Conservation (phyloP, 2,329 filamentous ascomycete genomes). For the Tolypocladium pustulatum region DNA sequence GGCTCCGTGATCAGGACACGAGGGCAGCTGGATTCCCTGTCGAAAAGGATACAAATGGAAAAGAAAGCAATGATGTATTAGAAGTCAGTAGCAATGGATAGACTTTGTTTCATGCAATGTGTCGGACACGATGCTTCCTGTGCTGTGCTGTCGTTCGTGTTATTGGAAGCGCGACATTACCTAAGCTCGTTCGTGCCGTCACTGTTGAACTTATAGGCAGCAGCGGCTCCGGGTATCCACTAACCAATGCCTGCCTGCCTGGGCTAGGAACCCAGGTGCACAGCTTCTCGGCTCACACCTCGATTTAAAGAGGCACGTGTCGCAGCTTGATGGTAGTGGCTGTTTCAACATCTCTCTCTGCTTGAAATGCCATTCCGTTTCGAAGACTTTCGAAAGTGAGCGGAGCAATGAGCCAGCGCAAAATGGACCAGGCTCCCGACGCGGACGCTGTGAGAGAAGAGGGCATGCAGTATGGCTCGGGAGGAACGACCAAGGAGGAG, state of each 20-base stretch:
- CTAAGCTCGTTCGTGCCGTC: not conserved
- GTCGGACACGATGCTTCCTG: not conserved
- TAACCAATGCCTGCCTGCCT: not conserved
- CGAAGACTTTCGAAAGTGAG: too few species aligned
- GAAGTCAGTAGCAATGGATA: not conserved
- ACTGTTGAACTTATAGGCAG: not conserved
- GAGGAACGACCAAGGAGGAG: conserved; percentile 28
- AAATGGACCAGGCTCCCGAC: conserved; percentile 14
- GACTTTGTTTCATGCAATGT: not conserved
- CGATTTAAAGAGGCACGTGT: not conserved
- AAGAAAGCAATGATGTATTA: not conserved
- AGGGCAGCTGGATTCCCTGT: too few species aligned
- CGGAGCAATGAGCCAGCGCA: not conserved
- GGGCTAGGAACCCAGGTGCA: not conserved
- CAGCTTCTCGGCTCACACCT: not conserved
- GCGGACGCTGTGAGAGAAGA: conserved; percentile 38
- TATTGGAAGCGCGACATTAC: not conserved
- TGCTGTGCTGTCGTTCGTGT: too few species aligned
- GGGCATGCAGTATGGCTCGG: conserved; percentile 35
- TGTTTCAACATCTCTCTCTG: not conserved
- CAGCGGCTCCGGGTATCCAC: not conserved
- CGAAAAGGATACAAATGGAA: too few species aligned
- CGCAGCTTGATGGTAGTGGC: not conserved
- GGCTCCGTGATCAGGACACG: too few species aligned
- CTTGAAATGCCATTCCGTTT: not conserved